Evolutionary conservation across 1,284 basidiomycete genomes (phyloP), one percentile per base, ranked within the genome.

Genomic region (Ustilago tritici): DNA sequence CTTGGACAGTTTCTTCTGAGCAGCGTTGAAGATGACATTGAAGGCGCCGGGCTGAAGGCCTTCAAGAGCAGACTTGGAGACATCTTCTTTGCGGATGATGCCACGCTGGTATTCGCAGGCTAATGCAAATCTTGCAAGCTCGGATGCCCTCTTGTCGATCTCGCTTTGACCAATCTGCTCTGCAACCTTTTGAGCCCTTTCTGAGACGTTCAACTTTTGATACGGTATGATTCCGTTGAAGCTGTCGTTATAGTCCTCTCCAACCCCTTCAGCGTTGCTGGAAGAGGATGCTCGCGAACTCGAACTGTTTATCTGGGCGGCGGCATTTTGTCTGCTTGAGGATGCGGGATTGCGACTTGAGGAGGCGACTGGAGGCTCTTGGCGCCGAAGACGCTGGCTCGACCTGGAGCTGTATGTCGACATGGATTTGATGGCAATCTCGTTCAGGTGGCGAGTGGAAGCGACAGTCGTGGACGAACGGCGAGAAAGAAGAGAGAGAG

Each of bases 111-210:
- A 78, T 36, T 83, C 82, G 62, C 61, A 72, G 32, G 78, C 78
- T 9, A 83, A 64, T 8, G 81, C 78, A 35, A 76, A 61, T 12
- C 82, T 65, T 38, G 68, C 79, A 6, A 83, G 70, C 23, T 83
- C 81, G 34, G 72, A 67, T 0, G 70, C 70, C 40, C 78, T 81
- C 41, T 76, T 68, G 4, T 76, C 40, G 38, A 82, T 52, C 15
- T 76, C 80, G 8, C 55, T 63, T 2, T 76, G 53, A 34, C 73
- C 71, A 6, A 77, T 41, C 15, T 64, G 47, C 10, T 80, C 65
- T 4, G 69, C 69, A 10, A 65, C 50, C 54, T 58, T 71, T 14
- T 60, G 54, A 12, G 63, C 73, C 1, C 32, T 35, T 3, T 76
- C 70, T 0, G 54, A 56, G n/a, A 71, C 59, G 35, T 62, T 59